These are phyloP conservation scores for Elsinoe batatas DNA, from an alignment of 2,329 filamentous ascomycete genomes.

Conservation along the genomic window DNA sequence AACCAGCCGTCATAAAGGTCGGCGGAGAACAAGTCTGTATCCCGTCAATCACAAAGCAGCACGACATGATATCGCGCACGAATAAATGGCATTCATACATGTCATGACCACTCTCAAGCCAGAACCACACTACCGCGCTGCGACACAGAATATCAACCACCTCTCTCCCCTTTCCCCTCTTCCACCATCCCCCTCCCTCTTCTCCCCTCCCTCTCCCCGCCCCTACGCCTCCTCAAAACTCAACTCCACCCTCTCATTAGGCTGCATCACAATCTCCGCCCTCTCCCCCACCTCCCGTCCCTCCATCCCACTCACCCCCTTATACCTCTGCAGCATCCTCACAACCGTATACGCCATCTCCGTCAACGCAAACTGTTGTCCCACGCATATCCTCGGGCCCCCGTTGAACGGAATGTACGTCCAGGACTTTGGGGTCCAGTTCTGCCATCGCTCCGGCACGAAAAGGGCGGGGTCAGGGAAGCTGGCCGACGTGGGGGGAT, in stretches of 20 bases:
- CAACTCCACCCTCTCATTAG: constrained; percentile 32
- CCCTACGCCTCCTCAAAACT: constrained; percentile 23
- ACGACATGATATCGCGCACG: too few relatives aligned
- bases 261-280: constrained; percentile 41
- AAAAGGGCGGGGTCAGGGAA: constrained; percentile 35
- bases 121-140: too few relatives aligned
- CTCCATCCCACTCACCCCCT: constrained; percentile 30
- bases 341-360: constrained; percentile 42
- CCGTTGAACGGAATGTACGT: constrained; percentile 41
- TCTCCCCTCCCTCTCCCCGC: neutral
- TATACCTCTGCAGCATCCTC: constrained; percentile 36
- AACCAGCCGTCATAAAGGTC: too few relatives aligned
- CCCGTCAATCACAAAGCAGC: too few relatives aligned
- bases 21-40: too few relatives aligned
- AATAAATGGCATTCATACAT: too few relatives aligned
- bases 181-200: neutral
- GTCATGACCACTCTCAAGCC: too few relatives aligned
- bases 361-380: constrained; percentile 42
- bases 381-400: constrained; percentile 41
- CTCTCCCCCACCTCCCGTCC: constrained; percentile 31
- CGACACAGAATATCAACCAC: neutral
- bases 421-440: constrained; percentile 42
- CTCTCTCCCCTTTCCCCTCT: neutral
- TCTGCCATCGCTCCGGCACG: constrained; percentile 41
- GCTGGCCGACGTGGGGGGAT: constrained; percentile 29